Evolutionary conservation across 768 basidiomycete species (phyloP).

Genomic region (Suillus lakei): DNA sequence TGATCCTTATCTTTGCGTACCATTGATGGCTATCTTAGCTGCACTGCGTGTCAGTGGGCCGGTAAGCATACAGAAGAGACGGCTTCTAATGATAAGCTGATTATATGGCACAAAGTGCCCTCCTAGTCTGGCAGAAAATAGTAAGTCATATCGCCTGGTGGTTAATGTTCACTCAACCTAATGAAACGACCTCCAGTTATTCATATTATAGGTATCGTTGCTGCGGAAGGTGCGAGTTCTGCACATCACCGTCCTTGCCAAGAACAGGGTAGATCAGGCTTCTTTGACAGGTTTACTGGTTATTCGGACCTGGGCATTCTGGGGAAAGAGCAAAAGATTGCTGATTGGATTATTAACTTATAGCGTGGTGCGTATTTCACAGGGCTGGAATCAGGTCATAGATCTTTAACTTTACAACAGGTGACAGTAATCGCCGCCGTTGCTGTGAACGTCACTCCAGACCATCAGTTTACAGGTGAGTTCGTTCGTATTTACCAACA

Average conservation of each 20-base stretch:
- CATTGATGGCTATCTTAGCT: not conserved
- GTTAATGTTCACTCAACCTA: not conserved
- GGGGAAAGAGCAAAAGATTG: slow-evolving; percentile 19
- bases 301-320: slow-evolving; percentile 26
- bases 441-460: slow-evolving; percentile 10
- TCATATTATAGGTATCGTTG: slow-evolving; percentile 13
- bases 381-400: not conserved
- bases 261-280: not conserved
- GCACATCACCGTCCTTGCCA: not conserved
- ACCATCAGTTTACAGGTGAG: slow-evolving; percentile 9
- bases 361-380: slow-evolving; percentile 6
- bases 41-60: slow-evolving; percentile 11
- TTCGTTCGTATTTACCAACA: not conserved
- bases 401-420: slow-evolving; percentile 3
- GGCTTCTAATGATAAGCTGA: slow-evolving; percentile 5
- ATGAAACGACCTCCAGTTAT: slow-evolving; percentile 3
- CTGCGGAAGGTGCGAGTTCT: slow-evolving; percentile 11
- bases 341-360: slow-evolving; percentile 21
- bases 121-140: slow-evolving; percentile 5
- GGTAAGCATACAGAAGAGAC: not conserved
- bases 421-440: slow-evolving; percentile 12
- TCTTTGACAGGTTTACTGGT: slow-evolving; percentile 18
- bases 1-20: slow-evolving; percentile 4
- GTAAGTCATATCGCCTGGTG: slow-evolving; percentile 8
- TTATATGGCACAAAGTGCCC: slow-evolving; percentile 2